A percentile compares a stretch with the other conserved stretches of the same genome.
Evolutionary conservation across 352 stramenopile species (phyloP).

Genomic region (Saprolegnia diclina): DNA sequence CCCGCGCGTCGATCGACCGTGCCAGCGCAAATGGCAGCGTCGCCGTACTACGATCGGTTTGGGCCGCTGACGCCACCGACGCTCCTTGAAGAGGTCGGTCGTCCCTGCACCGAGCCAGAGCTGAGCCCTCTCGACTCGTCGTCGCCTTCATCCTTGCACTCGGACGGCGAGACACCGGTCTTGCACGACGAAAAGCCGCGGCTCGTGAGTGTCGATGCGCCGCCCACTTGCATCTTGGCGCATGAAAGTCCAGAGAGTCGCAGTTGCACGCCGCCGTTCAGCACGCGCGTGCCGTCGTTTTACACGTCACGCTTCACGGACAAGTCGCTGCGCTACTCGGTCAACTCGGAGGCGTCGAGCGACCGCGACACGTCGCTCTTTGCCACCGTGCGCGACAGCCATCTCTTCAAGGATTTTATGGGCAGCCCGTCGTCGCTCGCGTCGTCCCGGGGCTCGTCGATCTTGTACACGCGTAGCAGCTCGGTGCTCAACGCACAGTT

Average conservation of each 20-base stretch:
- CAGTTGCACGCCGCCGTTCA: no score
- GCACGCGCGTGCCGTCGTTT: neutral
- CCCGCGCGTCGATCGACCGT: no score
- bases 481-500: no score
- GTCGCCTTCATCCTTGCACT: no score
- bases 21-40: no score
- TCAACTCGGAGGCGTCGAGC: constrained; percentile 1
- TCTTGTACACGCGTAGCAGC: neutral
- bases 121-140: no score
- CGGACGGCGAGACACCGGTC: no score
- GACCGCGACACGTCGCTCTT: neutral
- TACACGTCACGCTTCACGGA: neutral
- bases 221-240: constrained; percentile 37
- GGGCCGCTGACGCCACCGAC: no score
- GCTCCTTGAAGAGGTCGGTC: no score
- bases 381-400: neutral
- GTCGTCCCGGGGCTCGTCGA: neutral
- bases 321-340: neutral
- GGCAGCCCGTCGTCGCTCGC: neutral
- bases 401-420: constrained; percentile 1
- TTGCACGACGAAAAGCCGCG: constrained; percentile 98
- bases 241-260: neutral
- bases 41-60: no score
- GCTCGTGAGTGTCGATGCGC: constrained; percentile 95
- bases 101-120: no score